Evolutionary conservation across 2,329 filamentous ascomycete genomes (phyloP).

Genomic region (Ophiostoma quercus): DNA sequence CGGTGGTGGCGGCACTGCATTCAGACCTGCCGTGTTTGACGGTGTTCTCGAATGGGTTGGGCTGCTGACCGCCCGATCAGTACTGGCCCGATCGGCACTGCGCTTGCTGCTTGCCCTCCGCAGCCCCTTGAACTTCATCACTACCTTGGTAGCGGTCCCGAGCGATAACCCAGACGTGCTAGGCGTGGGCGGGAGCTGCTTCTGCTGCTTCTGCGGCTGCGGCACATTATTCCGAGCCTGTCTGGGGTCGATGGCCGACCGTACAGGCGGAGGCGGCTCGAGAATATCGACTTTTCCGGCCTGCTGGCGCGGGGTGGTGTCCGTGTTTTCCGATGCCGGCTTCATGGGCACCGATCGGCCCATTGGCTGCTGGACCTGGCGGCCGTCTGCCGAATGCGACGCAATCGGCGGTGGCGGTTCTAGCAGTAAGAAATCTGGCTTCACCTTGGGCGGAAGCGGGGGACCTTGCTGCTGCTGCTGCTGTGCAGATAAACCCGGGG

Average conservation of each 20-base stretch:
- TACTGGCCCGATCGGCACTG: neutral
- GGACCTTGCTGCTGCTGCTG: neutral
- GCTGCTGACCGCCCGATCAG: too few relatives aligned
- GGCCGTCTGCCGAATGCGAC: neutral
- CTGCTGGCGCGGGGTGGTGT: neutral
- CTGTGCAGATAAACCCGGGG: neutral
- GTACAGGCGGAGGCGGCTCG: neutral
- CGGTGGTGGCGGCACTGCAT: too few relatives aligned
- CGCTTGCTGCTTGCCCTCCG: neutral
- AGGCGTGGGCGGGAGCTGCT: neutral
- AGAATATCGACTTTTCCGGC: constrained; percentile 3
- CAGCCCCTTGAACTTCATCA: neutral
- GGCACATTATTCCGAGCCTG: neutral
- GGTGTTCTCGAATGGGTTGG: too few relatives aligned
- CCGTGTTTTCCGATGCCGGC: neutral
- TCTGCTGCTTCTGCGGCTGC: neutral
- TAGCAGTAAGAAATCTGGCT: neutral
- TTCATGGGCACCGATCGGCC: neutral
- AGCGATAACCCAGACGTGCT: neutral
- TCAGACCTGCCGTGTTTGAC: too few relatives aligned
- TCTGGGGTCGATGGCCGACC: neutral
- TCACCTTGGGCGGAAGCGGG: neutral
- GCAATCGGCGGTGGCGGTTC: neutral
- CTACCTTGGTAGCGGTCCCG: neutral
- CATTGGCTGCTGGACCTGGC: neutral